phyloP scores from a whole-genome alignment of 2,329 filamentous ascomycete species.

The Colletotrichum sidae region DNA sequence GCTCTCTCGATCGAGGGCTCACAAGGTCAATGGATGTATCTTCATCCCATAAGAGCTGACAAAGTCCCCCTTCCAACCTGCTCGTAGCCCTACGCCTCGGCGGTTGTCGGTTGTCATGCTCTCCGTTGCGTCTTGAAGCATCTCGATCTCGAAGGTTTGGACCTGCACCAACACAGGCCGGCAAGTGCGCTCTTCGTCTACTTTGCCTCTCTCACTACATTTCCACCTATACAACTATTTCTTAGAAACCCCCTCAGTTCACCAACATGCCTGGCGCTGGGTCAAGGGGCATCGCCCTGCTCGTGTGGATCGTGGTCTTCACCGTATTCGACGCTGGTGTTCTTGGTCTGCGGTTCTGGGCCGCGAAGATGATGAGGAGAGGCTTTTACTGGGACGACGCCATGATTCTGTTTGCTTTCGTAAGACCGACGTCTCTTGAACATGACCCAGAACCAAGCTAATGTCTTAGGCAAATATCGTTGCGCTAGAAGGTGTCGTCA shows the following conservation, averaged over 20 bases:
- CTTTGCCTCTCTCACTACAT: not conserved
- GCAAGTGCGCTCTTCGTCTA: not conserved
- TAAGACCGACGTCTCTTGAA: slow-evolving; percentile 27
- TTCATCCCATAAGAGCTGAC: slow-evolving; percentile 28
- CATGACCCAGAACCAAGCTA: not conserved
- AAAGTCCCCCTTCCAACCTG: slow-evolving; percentile 4
- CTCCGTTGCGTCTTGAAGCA: not conserved
- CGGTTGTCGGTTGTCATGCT: slow-evolving; percentile 2
- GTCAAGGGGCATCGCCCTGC: slow-evolving; percentile 26
- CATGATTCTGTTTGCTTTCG: slow-evolving; percentile 40
- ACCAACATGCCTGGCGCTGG: slow-evolving; percentile 30
- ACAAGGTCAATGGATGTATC: not conserved
- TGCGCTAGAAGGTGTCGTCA: slow-evolving; percentile 34
- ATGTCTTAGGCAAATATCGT: slow-evolving; percentile 32
- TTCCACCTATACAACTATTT: not conserved
- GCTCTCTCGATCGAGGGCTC: too few relatives aligned
- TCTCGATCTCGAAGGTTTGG: not conserved
- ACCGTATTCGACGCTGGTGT: slow-evolving; percentile 31
- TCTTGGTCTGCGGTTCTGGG: slow-evolving; percentile 41
- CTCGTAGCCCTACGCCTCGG: not conserved
- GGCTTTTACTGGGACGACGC: slow-evolving; percentile 40
- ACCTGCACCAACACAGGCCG: slow-evolving; percentile 6
- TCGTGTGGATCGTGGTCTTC: slow-evolving; percentile 38
- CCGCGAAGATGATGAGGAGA: slow-evolving; percentile 37
- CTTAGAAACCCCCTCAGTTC: not conserved